Evolutionary conservation across 2,329 filamentous ascomycete genomes (phyloP), one percentile per base, ranked within the genome.

Genomic region (Venturia asperata): DNA sequence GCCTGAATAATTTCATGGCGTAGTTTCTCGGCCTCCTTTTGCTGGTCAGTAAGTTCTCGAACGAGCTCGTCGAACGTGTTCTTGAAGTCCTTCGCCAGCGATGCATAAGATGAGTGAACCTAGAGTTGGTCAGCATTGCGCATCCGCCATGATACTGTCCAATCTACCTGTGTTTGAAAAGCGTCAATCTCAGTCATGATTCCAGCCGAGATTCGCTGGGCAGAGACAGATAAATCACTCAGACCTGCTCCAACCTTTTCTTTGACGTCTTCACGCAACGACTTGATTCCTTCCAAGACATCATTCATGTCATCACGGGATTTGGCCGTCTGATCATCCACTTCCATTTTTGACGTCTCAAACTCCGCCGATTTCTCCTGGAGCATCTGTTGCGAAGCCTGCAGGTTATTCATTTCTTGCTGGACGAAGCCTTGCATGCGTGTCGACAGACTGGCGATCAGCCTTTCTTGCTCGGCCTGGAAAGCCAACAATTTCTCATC

Each of bases 241-340:
- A 97, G 80, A 10, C 92, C 93, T 72, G 92, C 87, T 2, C 91
- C 90, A 61, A 97, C 90, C 67, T 89, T 88, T 61, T 84, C 81
- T 79, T 97, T 97, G 63, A 97, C 91, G 64, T 90, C 87, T 74
- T 96, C 90, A 27, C 93, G 86, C 30, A 97, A 82, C n/a, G 85
- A 86, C 73, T 92, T 92, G 74, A 97, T 96, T 73, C 96, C 93
- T 71, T 94, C 90, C 11, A 99, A 81, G 1, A 96, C 88, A n/a
- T 85, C 81, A 70, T 97, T 92, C 90, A 97, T 92, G 65, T 92
- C 89, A 61, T 92, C 86, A 71, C 89, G 90, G 2, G 91, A 88
- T 67, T 82, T 80, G 30, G 83, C 80, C 65, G 87, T 89, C 71
- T 89, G 87, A 52, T 84, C 80, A 64, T 89, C 82, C 19, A 95